These are phyloP conservation scores for Exophiala spinifera DNA, from an alignment of 2,329 filamentous ascomycete genomes.

Conservation along the genomic window DNA sequence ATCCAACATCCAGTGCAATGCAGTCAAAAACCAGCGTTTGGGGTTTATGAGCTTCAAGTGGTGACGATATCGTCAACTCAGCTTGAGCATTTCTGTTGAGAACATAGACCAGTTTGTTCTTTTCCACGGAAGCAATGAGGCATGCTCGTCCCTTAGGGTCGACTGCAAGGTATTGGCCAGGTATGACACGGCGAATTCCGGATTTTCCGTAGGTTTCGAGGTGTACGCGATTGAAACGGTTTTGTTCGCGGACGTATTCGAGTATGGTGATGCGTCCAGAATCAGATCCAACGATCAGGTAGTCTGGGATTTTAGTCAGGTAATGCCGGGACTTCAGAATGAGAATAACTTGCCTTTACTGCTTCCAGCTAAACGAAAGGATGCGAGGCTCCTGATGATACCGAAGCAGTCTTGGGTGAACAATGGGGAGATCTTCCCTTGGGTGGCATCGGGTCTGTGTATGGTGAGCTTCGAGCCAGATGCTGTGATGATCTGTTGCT, in stretches of 20 bases:
- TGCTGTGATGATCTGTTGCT: constrained; percentile 94
- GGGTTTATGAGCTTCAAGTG: constrained; percentile 90
- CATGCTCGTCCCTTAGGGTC: constrained; percentile 96
- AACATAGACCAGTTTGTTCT: constrained; percentile 99
- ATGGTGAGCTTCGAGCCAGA: constrained; percentile 87
- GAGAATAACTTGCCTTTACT: constrained; percentile 69
- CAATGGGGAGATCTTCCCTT: constrained; percentile 81
- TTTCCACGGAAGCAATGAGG: constrained; percentile 89
- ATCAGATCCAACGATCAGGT: constrained; percentile 91
- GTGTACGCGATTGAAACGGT: constrained; percentile 83
- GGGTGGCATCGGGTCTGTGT: constrained; percentile 77
- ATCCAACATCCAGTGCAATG: constrained; percentile 87
- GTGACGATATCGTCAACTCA: constrained; percentile 93
- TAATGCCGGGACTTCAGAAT: background rate
- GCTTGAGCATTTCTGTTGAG: constrained; percentile 93
- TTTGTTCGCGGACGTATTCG: constrained; percentile 83
- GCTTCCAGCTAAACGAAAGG: constrained; percentile 89
- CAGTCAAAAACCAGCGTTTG: constrained; percentile 87
- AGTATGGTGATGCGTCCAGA: constrained; percentile 92
- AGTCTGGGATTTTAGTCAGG: constrained; percentile 60
- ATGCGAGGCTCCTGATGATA: constrained; percentile 83
- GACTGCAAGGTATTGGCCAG: constrained; percentile 91
- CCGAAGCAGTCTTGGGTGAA: constrained; percentile 94
- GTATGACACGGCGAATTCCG: constrained; percentile 85
- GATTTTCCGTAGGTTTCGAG: constrained; percentile 98